phyloP scores from a whole-genome alignment of 768 basidiomycete genomes.

The Pisolithus orientalis region DNA sequence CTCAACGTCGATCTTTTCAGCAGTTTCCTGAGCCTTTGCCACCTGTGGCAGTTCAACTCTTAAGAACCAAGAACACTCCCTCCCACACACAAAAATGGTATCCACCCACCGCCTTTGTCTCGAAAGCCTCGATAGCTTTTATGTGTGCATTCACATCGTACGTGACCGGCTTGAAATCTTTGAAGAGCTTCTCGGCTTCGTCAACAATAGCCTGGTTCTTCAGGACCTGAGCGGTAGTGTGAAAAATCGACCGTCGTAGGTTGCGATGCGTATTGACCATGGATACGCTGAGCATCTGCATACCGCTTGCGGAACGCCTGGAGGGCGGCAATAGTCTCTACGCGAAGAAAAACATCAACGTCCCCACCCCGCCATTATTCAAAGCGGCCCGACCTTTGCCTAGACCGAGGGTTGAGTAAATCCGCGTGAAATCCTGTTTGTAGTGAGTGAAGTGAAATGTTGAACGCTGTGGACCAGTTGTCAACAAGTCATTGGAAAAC shows the following conservation, averaged over 20 bases:
- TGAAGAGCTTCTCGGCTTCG: constrained; percentile 86
- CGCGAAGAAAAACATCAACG: background rate
- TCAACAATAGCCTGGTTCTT: constrained; percentile 92
- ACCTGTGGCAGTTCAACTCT: constrained; percentile 44
- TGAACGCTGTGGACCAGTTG: background rate
- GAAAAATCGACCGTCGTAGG: constrained; percentile 84
- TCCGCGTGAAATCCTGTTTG: constrained; percentile 72
- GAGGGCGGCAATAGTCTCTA: constrained; percentile 86
- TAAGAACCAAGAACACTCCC: constrained; percentile 2
- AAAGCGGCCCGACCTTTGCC: constrained; percentile 58
- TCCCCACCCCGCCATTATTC: background rate
- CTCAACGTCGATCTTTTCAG: constrained; percentile 85
- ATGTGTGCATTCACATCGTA: constrained; percentile 87
- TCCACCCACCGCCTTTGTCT: constrained; percentile 81
- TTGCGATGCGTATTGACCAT: constrained; percentile 55
- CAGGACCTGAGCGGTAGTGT: constrained; percentile 84
- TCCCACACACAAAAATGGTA: background rate
- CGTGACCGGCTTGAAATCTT: constrained; percentile 87
- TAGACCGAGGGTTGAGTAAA: constrained; percentile 76
- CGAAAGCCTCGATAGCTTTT: constrained; percentile 95
- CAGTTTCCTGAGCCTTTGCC: constrained; percentile 83
- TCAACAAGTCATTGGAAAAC: constrained; percentile 12
- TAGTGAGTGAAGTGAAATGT: constrained; percentile 4
- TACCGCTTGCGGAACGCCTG: constrained; percentile 97
- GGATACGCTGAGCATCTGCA: constrained; percentile 75